phyloP scores from a whole-genome alignment of 73 alveolate species.

The Durusdinium trenchii region DNA sequence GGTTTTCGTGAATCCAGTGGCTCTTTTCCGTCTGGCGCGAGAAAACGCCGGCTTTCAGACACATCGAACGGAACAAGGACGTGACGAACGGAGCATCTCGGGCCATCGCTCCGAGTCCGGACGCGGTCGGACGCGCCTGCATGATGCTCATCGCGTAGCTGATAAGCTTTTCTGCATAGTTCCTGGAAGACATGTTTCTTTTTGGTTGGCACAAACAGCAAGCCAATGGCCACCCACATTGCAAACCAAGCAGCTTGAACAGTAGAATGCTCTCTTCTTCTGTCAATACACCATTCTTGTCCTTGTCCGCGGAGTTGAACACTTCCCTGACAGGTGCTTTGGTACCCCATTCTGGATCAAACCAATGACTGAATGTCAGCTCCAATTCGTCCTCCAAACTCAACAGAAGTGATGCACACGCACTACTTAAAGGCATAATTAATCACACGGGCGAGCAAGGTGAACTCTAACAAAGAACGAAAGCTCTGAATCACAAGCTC shows the following conservation, averaged over 20 bases:
- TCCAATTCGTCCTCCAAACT: no score
- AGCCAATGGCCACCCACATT: not conserved
- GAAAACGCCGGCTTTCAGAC: no score
- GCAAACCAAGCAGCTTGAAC: conserved; percentile 4
- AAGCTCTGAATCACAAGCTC: no score
- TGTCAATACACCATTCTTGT: conserved; percentile 47
- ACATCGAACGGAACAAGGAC: no score
- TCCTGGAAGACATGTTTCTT: not conserved
- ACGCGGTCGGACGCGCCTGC: not conserved
- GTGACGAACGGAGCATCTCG: no score
- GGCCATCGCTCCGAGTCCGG: not conserved
- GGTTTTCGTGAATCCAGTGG: not conserved
- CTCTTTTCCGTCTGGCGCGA: not conserved
- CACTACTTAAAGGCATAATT: no score
- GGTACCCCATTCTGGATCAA: no score
- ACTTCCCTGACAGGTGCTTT: conserved; percentile 27
- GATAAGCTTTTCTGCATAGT: conserved; percentile 40
- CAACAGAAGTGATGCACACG: no score
- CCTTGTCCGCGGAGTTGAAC: conserved; percentile 57
- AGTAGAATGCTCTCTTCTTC: conserved; percentile 74
- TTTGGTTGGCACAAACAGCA: not conserved
- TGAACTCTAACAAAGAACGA: no score
- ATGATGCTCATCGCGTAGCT: conserved; percentile 34
- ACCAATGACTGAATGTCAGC: no score
- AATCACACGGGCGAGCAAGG: no score